These are phyloP conservation scores for Paspalum vaginatum DNA, from an alignment of 176 grass and related monocot genomes.

Conservation along the genomic window DNA sequence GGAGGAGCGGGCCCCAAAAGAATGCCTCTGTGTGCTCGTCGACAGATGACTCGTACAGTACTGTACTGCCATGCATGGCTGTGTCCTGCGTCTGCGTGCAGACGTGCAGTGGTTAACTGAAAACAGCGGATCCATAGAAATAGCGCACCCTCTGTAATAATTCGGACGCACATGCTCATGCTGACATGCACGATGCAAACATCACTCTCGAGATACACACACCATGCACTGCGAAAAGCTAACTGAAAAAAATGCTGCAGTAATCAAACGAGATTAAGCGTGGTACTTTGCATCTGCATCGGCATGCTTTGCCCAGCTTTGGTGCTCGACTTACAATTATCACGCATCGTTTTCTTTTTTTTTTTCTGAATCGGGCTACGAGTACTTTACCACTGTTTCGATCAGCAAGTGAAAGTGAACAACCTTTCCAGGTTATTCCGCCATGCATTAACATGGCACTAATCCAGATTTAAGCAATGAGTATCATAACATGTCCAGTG, in stretches of 20 bases:
- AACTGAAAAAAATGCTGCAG: too few relatives aligned
- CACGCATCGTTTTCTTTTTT: too few relatives aligned
- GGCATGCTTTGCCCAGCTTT: too few relatives aligned
- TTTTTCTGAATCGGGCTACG: too few relatives aligned
- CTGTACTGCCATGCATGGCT: background rate
- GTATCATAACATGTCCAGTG: constrained; percentile 25
- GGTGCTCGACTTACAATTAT: too few relatives aligned
- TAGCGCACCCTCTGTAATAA: background rate
- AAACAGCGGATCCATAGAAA: background rate
- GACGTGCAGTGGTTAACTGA: background rate
- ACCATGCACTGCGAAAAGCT: background rate
- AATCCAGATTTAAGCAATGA: constrained; percentile 17
- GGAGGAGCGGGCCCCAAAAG: constrained; percentile 7
- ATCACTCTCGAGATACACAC: background rate
- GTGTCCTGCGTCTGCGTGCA: background rate
- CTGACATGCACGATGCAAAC: background rate
- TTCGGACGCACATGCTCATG: background rate
- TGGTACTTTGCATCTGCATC: too few relatives aligned
- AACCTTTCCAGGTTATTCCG: constrained; percentile 22
- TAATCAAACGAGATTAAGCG: too few relatives aligned
- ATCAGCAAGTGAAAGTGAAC: constrained; percentile 1
- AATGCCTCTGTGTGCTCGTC: background rate
- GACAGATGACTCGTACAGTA: too few relatives aligned
- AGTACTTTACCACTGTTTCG: background rate
- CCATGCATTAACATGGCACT: constrained; percentile 21